Evolutionary conservation across 495 filamentous ascomycete genomes (phyloP), one percentile per base, ranked within the genome.

Genomic region (Neurospora intermedia): DNA sequence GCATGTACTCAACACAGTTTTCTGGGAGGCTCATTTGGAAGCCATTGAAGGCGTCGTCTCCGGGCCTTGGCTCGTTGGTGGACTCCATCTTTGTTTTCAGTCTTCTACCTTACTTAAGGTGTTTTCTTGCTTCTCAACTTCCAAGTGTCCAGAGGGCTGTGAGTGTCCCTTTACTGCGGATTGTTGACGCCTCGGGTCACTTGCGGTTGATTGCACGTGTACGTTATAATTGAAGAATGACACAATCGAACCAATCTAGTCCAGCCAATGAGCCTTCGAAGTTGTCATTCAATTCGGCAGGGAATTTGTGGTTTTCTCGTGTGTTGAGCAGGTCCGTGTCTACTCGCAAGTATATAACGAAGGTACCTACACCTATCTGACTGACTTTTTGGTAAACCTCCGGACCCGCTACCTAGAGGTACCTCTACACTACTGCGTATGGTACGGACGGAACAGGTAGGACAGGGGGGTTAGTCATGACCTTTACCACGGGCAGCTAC

Each of bases 1-100:
- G 81, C 46, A 90, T 86, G 81, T 98, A 99, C 80, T 96, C 92
- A 70, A 97, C 89, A 69, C 89, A 91, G 80, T 98, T 94, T 59
- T 98, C 94, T 0, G 96, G 89, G 2, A 97, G 86, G 23, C 86
- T 88, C 77, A 91, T 91, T 0, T 92, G 91, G 73, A 96, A 91
- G 20, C 85, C 89, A 43, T 86, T 81, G 77, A 90, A 89, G 23
- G 79, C 86, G 48, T 87, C 83, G 43, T 81, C 81, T 10, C 78
- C 78, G 1, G 78, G 74, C 9, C 80, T 77, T 8, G 71, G 71
- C 38, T 80, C 78, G 4, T 74, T 70, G 38, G 77, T 73, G 15
- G 69, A 62, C 20, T 78, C 73, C 78, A 80, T 78, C 69, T n/a
- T n/a, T 31, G 43, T 11, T 9, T 69, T 31, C 54, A 15, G 54